phyloP scores from a whole-genome alignment of 2,329 filamentous ascomycete genomes.

The Aureobasidium sp. region DNA sequence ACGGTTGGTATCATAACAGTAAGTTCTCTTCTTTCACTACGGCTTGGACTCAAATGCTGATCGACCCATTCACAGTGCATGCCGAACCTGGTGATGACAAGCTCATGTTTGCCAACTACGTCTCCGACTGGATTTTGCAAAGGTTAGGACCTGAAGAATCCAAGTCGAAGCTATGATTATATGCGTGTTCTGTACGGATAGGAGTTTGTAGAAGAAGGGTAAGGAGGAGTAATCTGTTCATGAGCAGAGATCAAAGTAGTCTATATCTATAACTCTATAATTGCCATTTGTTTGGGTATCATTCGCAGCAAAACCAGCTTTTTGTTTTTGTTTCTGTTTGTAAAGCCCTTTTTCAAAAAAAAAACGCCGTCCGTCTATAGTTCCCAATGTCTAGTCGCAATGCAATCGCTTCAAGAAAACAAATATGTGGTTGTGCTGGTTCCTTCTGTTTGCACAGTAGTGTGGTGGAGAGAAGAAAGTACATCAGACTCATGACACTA shows the following conservation, averaged over 20 bases:
- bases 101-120: slow-evolving; percentile 27
- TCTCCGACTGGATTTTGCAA: slow-evolving; percentile 30
- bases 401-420: background rate
- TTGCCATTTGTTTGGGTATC: background rate
- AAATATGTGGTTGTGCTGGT: background rate
- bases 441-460: too few relatives aligned
- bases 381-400: background rate
- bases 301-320: background rate
- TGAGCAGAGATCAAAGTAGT: background rate
- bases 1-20: slow-evolving; percentile 70
- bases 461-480: background rate
- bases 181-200: background rate
- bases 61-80: slow-evolving; percentile 23
- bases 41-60: background rate
- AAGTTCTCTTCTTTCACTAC: slow-evolving; percentile 22
- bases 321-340: background rate
- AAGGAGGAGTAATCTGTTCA: background rate
- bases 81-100: slow-evolving; percentile 32
- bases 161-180: background rate
- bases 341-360: background rate
- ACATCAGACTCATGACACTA: background rate
- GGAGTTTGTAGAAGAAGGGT: background rate
- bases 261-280: slow-evolving; percentile 4
- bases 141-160: background rate
- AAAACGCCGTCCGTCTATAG: background rate